Base-by-base conservation (phyloP, 345 rosid genomes). In the Clausena lansium region DNA sequence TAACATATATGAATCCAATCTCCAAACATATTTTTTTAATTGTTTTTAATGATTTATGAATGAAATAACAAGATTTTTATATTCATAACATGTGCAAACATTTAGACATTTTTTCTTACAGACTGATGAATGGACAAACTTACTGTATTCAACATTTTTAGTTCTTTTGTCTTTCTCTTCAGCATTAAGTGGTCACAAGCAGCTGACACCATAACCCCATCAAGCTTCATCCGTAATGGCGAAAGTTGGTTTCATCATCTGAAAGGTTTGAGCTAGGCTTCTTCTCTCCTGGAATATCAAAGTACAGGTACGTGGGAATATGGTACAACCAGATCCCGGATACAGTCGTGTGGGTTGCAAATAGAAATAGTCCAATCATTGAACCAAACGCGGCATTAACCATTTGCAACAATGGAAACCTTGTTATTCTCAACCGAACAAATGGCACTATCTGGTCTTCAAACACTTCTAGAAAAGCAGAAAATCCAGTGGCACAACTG, bases 331-430 rank as follows among this genome's bases (percentile, higher is more conserved):
- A 54, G n/a, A 66, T 58, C 32, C 52, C 82, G 2, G 9, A 6
- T 38, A 82, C 83, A 7, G 80, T 78, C 32, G 87, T 86, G 2
- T 88, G 89, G 91, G 86, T 87, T 14, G 82, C 91, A 15, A 88
- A 87, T 67, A 74, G 88, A 78, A 83, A 83, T 14, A 17, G 9
- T 17, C 83, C 87, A 2, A 35, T 87, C 7, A 7, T 67, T 20
- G 80, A 65, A 32, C 71, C 75, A 19, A 50, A 81, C 0, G 87
- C 83, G 22, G 54, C 9, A 2, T 64, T 90, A 33, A 65, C 59
- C 10, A 55, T 87, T 59, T 73, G 54, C 30, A 27, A 45, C 19
- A 78, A 70, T 60, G 84, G 81, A 62, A 74, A 64, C 66, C 81
- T 87, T 9, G 83, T 71, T 58, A 82, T 90, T 35, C 50, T 79